Conservation (phyloP, 305 asterid species). For the Solanum aculeatissimum region DNA sequence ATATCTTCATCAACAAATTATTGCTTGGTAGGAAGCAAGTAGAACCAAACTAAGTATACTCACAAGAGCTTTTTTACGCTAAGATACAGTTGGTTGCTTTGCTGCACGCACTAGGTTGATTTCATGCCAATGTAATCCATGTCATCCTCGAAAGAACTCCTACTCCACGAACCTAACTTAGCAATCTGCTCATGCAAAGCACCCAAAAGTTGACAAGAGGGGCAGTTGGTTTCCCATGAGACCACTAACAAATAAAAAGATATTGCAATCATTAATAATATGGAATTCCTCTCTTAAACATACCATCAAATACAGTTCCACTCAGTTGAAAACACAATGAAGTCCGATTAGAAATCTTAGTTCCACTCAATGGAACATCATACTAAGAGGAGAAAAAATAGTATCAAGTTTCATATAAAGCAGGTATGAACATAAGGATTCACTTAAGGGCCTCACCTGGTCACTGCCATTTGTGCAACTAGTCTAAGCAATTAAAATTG, state of each 20-base stretch:
- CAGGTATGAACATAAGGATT: neutral
- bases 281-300: no score
- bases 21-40: neutral
- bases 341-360: no score
- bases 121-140: slow-evolving; percentile 48
- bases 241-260: no score
- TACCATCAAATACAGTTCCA: no score
- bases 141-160: slow-evolving; percentile 38
- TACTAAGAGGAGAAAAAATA: neutral
- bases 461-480: no score
- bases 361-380: neutral
- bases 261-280: no score
- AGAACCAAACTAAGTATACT: neutral
- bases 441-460: no score
- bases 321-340: no score
- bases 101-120: slow-evolving; percentile 45
- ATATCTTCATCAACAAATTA: neutral
- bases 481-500: no score
- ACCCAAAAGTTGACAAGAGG: no score
- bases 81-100: slow-evolving; percentile 27
- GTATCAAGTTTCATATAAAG: neutral
- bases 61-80: neutral
- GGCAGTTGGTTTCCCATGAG: no score
- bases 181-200: no score
- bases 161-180: slow-evolving; percentile 13